Conservation (phyloP, 371 early-diverging fungal genomes). For the Mortierella sp. region DNA sequence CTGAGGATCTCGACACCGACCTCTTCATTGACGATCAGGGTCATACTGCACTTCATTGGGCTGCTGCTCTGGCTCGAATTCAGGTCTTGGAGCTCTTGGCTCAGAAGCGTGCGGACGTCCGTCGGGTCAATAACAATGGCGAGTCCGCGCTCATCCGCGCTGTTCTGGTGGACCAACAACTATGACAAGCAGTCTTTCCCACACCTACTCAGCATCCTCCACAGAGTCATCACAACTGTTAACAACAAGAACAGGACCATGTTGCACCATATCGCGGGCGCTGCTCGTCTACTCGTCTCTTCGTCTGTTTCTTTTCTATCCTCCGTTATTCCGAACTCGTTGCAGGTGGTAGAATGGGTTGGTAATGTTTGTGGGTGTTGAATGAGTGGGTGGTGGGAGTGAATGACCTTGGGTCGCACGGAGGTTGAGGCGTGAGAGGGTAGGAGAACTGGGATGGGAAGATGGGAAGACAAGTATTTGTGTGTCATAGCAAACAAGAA, state of each 20-base stretch:
- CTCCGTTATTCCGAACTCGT: too few species aligned
- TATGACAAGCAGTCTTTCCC: constrained; percentile 85
- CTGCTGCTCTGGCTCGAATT: constrained; percentile 83
- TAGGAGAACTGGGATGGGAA: too few species aligned
- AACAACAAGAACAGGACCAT: constrained; percentile 85
- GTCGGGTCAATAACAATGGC: constrained; percentile 75
- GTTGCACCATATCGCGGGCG: constrained; percentile 85
- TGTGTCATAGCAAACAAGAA: too few species aligned
- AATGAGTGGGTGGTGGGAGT: too few species aligned
- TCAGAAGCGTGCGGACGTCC: constrained; percentile 74
- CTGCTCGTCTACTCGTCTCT: too few species aligned
- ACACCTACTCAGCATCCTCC: constrained; percentile 75
- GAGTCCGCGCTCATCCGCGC: constrained; percentile 90
- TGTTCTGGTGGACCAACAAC: constrained; percentile 85
- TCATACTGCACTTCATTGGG: constrained; percentile 89
- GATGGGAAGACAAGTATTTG: too few species aligned
- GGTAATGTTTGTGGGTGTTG: too few species aligned
- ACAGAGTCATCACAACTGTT: constrained; percentile 69
- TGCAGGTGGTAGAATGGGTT: too few species aligned
- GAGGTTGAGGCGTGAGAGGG: too few species aligned
- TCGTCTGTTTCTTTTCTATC: too few species aligned
- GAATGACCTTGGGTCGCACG: too few species aligned
- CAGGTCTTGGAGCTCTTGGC: constrained; percentile 75
- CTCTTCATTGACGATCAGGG: constrained; percentile 86
- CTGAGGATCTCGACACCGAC: constrained; percentile 73